Conservation (phyloP, 2,329 filamentous ascomycete genomes). For the Sporothrix curviconia region DNA sequence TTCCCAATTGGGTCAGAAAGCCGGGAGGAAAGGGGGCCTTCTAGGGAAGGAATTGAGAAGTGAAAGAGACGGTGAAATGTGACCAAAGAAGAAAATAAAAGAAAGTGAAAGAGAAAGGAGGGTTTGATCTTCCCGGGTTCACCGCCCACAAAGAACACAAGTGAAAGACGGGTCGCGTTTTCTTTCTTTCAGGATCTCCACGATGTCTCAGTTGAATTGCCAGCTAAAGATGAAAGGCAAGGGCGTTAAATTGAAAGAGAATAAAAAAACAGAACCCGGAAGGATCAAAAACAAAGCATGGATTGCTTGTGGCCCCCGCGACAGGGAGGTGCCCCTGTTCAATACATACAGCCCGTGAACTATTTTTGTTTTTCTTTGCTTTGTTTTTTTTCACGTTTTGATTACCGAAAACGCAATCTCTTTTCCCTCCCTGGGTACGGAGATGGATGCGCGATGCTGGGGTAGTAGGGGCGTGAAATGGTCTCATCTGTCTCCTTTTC, state of each 20-base stretch:
- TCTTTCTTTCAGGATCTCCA: not conserved
- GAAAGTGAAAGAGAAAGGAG: not conserved
- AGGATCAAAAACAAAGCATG: not conserved
- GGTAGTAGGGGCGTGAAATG: not conserved
- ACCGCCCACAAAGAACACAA: conserved; percentile 2
- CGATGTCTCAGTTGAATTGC: not conserved
- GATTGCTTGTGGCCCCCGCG: not conserved
- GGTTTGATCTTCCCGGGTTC: not conserved
- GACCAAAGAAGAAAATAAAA: not conserved
- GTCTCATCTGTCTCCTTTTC: not conserved
- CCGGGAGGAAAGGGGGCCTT: too few relatives aligned
- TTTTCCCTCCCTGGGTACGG: not conserved
- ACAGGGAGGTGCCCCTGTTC: not conserved
- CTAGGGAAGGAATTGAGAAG: too few relatives aligned
- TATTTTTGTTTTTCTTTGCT: not conserved
- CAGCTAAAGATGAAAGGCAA: not conserved
- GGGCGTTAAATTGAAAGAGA: not conserved
- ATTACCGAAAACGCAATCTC: not conserved
- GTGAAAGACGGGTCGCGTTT: not conserved
- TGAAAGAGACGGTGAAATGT: not conserved
- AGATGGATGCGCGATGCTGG: not conserved
- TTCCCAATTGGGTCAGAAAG: conserved; percentile 2
- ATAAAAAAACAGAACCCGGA: not conserved
- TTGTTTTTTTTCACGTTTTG: not conserved
- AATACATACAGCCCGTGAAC: too few relatives aligned